Conservation (phyloP, 2,329 filamentous ascomycete genomes). For the Didymella pinodella region DNA sequence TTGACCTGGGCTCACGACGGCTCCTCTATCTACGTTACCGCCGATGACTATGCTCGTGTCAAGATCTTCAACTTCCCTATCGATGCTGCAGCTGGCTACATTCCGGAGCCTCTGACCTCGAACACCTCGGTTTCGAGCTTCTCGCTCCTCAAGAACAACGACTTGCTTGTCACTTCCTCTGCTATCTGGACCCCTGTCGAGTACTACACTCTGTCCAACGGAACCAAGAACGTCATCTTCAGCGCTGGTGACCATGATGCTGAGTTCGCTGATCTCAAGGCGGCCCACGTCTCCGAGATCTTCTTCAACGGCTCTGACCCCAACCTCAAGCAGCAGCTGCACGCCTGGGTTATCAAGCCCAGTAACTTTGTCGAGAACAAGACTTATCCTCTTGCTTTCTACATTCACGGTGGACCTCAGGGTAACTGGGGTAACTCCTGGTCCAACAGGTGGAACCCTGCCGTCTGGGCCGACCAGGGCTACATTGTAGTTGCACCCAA, state of each 20-base stretch:
- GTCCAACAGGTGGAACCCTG: constrained; percentile 85
- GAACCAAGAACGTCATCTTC: constrained; percentile 54
- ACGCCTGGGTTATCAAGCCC: constrained; percentile 72
- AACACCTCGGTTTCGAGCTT: constrained; percentile 45
- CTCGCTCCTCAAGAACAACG: constrained; percentile 68
- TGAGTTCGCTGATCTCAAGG: constrained; percentile 69
- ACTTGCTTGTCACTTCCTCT: constrained; percentile 53
- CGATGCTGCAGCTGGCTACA: constrained; percentile 60
- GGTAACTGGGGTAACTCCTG: constrained; percentile 76
- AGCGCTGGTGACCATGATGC: constrained; percentile 72
- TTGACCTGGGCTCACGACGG: constrained; percentile 45
- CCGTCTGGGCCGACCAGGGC: constrained; percentile 84
- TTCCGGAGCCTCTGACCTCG: constrained; percentile 54
- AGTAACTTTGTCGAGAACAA: constrained; percentile 70
- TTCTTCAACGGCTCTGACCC: constrained; percentile 72
- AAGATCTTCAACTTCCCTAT: constrained; percentile 69
- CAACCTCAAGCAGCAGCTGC: constrained; percentile 64
- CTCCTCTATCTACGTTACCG: constrained; percentile 43
- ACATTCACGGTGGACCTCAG: constrained; percentile 86
- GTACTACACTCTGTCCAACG: constrained; percentile 40
- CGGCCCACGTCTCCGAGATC: constrained; percentile 71
- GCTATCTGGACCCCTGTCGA: constrained; percentile 46
- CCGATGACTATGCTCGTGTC: constrained; percentile 46
- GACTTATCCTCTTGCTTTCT: constrained; percentile 79
- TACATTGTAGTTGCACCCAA: constrained; percentile 85